Conservation (phyloP, 2,329 filamentous ascomycete species). For the Aschersonia sp. region DNA sequence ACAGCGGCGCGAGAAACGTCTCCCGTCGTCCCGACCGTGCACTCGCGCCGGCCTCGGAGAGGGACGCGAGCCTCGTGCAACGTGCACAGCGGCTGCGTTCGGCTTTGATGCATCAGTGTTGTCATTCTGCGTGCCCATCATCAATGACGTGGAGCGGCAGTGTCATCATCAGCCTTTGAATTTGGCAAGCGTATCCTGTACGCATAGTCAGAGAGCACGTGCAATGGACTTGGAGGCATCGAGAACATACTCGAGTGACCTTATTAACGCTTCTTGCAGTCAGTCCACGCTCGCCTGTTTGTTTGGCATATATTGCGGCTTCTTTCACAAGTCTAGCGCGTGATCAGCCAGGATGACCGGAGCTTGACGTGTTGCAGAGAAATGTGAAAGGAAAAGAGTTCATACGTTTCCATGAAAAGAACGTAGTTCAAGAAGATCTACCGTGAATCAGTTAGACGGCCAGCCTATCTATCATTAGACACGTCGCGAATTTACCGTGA, state of each 20-base stretch:
- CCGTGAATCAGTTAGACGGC: constrained; percentile 10
- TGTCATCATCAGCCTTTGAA: constrained; percentile 45
- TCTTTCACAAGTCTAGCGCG: constrained; percentile 57
- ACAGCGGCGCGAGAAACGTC: too few relatives aligned
- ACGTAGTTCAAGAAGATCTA: constrained; percentile 78
- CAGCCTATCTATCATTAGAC: constrained; percentile 6
- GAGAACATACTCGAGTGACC: constrained; percentile 48
- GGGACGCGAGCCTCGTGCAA: too few relatives aligned
- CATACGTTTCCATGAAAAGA: constrained; percentile 59
- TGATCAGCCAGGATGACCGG: constrained; percentile 2
- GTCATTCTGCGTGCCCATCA: not conserved
- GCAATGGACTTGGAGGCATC: constrained; percentile 11
- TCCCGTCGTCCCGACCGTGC: too few relatives aligned
- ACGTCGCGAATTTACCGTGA: constrained; percentile 42
- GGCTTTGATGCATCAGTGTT: too few relatives aligned
- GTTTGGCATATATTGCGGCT: constrained; percentile 61
- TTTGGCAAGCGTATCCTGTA: constrained; percentile 48
- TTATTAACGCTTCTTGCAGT: constrained; percentile 65
- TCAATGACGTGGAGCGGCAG: not conserved
- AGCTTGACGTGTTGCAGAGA: not conserved
- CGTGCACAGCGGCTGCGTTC: too few relatives aligned
- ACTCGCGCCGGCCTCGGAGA: too few relatives aligned
- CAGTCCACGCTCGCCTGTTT: constrained; percentile 56
- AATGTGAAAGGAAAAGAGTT: not conserved
- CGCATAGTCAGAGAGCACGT: not conserved